A percentile compares a stretch with the other conserved stretches of the same genome.
Evolutionary conservation across 768 basidiomycete genomes (phyloP).

Genomic region (Xanthoconium purpureum): DNA sequence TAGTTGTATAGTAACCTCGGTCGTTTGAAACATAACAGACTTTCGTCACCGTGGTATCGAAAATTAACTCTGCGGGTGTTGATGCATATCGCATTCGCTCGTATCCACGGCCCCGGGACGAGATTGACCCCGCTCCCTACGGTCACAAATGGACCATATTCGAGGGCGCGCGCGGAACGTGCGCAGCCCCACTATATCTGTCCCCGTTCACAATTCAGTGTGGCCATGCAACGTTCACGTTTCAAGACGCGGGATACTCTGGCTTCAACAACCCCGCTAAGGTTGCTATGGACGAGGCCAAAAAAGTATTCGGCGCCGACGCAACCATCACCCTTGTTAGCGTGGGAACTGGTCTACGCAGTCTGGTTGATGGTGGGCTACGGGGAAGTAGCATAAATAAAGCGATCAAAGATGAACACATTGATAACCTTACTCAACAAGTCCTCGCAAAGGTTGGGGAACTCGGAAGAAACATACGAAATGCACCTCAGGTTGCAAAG

Average conservation of each 20-base stretch:
- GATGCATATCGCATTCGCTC: background rate
- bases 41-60: background rate
- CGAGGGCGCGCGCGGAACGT: background rate
- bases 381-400: background rate
- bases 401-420: background rate
- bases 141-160: conserved; percentile 1
- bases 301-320: background rate
- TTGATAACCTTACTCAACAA: background rate
- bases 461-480: background rate
- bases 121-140: background rate
- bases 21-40: background rate
- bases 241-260: background rate
- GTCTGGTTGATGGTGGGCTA: background rate
- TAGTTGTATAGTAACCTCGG: no score
- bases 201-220: background rate
- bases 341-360: background rate
- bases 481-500: background rate
- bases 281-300: background rate
- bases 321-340: background rate
- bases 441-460: background rate
- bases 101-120: background rate
- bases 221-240: background rate
- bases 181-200: background rate
- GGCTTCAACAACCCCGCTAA: background rate
- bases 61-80: background rate